phyloP scores from a whole-genome alignment of 164 flowering plant genomes.

The Annona squamosa region DNA sequence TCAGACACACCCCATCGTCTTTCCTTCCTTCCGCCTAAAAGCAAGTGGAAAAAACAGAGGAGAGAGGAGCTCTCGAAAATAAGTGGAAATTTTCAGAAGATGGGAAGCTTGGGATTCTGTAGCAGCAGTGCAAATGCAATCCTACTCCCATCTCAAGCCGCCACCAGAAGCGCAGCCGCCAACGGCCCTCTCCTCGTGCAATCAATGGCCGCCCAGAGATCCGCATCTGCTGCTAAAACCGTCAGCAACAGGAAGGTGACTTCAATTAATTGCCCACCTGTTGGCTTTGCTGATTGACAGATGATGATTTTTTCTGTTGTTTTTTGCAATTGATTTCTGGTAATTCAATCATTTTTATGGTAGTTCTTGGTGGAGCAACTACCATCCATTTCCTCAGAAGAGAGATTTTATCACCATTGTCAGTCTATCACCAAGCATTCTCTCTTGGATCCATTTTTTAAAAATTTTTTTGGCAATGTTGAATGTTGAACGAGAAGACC shows the following conservation, averaged over 20 bases:
- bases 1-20: slow-evolving; percentile 1
- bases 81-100: background rate
- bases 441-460: too few relatives aligned
- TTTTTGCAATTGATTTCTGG: background rate
- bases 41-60: background rate
- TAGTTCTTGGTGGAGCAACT: too few relatives aligned
- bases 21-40: background rate
- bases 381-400: too few relatives aligned
- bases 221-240: slow-evolving; percentile 33
- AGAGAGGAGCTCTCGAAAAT: background rate
- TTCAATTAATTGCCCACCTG: background rate
- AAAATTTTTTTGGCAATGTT: too few relatives aligned
- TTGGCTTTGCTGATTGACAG: background rate
- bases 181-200: slow-evolving; percentile 18
- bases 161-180: background rate
- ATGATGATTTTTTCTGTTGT: background rate
- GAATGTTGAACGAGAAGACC: too few relatives aligned
- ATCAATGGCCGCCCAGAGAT: slow-evolving; percentile 72
- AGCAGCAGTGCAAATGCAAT: slow-evolving; percentile 21
- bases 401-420: too few relatives aligned
- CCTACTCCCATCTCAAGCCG: slow-evolving; percentile 6
- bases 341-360: background rate
- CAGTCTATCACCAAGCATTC: too few relatives aligned
- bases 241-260: slow-evolving; percentile 47
- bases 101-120: slow-evolving; percentile 24